Conservation (phyloP, 1,284 basidiomycete genomes). For the Ceratobasidium sp. region DNA sequence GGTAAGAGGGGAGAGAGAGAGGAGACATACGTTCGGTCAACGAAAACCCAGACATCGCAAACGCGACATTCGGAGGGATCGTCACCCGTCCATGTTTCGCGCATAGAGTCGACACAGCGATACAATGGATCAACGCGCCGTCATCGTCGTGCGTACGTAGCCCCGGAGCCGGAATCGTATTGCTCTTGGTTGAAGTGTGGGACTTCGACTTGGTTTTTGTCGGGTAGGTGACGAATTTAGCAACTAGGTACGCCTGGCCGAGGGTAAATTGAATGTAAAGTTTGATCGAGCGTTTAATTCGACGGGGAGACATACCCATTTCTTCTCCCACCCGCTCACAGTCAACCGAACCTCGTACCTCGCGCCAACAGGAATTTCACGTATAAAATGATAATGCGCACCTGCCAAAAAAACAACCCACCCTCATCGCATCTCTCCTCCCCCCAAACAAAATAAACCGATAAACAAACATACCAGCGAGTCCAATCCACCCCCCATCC, state of each 20-base stretch:
- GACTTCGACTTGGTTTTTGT: neutral
- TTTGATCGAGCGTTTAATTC: constrained; percentile 48
- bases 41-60: constrained; percentile 57
- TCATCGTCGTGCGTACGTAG: constrained; percentile 50
- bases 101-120: constrained; percentile 76
- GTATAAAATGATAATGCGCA: constrained; percentile 51
- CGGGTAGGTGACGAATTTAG: constrained; percentile 31
- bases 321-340: constrained; percentile 82
- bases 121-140: constrained; percentile 71
- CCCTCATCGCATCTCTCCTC: too few species aligned
- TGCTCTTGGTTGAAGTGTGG: neutral
- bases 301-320: constrained; percentile 75
- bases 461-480: constrained; percentile 70
- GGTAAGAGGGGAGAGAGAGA: neutral
- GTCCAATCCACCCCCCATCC: constrained; percentile 75
- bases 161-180: constrained; percentile 48
- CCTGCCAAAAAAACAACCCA: neutral
- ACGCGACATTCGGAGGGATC: constrained; percentile 69
- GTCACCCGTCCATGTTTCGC: constrained; percentile 83
- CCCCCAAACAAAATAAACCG: too few species aligned
- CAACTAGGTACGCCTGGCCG: constrained; percentile 62
- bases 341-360: constrained; percentile 77
- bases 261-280: constrained; percentile 57
- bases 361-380: constrained; percentile 81
- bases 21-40: constrained; percentile 21